These are phyloP conservation scores for Senna siamea DNA, from an alignment of 306 rosid genomes.

Conservation along the genomic window DNA sequence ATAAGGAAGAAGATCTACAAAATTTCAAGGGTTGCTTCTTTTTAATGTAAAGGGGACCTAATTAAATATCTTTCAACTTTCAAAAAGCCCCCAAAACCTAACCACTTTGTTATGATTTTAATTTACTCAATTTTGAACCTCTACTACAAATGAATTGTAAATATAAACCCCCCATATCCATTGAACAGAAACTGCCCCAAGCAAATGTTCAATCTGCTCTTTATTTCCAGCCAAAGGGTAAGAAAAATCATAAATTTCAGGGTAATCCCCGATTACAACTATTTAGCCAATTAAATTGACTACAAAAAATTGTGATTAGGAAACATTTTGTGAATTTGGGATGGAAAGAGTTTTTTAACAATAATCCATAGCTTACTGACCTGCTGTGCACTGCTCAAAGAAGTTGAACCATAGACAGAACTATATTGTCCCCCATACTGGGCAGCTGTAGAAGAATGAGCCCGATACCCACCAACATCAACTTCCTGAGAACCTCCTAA, in stretches of 20 bases:
- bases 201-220: neutral
- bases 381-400: conserved; percentile 76
- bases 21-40: neutral
- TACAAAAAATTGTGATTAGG: neutral
- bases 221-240: neutral
- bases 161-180: neutral
- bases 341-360: neutral
- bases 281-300: neutral
- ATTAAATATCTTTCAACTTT: neutral
- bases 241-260: neutral
- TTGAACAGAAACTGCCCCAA: neutral
- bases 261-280: neutral
- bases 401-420: conserved; percentile 80
- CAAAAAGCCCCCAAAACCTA: neutral
- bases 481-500: conserved; percentile 77
- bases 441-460: conserved; percentile 65
- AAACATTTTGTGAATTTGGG: neutral
- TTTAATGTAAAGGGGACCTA: neutral
- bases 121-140: neutral
- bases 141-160: neutral
- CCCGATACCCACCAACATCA: conserved; percentile 68
- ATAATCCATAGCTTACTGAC: conserved; percentile 42
- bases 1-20: neutral
- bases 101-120: neutral
- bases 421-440: conserved; percentile 96